Conservation (phyloP, 1,284 basidiomycete genomes). For the Ustilago bromivora region DNA sequence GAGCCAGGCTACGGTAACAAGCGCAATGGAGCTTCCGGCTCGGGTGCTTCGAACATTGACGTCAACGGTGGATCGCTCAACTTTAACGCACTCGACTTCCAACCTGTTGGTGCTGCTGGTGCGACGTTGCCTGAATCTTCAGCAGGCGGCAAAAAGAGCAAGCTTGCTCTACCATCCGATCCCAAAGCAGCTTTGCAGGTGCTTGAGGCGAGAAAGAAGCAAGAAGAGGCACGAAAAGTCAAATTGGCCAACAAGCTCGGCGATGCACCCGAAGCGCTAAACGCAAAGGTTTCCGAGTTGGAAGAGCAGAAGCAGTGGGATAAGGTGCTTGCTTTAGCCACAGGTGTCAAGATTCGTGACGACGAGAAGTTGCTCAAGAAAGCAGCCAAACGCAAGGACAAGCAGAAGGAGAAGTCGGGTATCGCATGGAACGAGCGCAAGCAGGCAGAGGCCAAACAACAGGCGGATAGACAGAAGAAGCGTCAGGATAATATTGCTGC, state of each 20-base stretch:
- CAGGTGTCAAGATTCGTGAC: conserved; percentile 67
- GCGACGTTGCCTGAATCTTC: conserved; percentile 25
- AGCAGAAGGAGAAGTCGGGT: conserved; percentile 63
- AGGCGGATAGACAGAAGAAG: conserved; percentile 64
- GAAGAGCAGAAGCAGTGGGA: conserved; percentile 63
- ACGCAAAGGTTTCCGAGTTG: conserved; percentile 41
- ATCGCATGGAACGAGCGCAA: conserved; percentile 64
- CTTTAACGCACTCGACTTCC: conserved; percentile 57
- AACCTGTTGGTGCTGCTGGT: conserved; percentile 36
- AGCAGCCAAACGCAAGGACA: conserved; percentile 64
- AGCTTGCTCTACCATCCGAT: conserved; percentile 61
- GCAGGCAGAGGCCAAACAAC: conserved; percentile 50
- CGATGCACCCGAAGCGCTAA: conserved; percentile 46
- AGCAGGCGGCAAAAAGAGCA: conserved; percentile 53
- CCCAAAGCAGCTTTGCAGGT: conserved; percentile 66
- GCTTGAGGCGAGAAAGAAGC: conserved; percentile 61
- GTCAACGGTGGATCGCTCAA: conserved; percentile 43
- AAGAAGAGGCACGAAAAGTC: conserved; percentile 49
- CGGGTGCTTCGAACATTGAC: conserved; percentile 28
- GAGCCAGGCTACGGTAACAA: conserved; percentile 47
- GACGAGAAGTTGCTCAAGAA: conserved; percentile 66
- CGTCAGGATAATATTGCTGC: conserved; percentile 64
- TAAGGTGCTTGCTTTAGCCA: conserved; percentile 61
- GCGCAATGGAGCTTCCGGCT: conserved; percentile 20
- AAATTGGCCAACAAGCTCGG: conserved; percentile 47